phyloP scores from a whole-genome alignment of 805 yeast genomes.

The Lipomyces lipofer region DNA sequence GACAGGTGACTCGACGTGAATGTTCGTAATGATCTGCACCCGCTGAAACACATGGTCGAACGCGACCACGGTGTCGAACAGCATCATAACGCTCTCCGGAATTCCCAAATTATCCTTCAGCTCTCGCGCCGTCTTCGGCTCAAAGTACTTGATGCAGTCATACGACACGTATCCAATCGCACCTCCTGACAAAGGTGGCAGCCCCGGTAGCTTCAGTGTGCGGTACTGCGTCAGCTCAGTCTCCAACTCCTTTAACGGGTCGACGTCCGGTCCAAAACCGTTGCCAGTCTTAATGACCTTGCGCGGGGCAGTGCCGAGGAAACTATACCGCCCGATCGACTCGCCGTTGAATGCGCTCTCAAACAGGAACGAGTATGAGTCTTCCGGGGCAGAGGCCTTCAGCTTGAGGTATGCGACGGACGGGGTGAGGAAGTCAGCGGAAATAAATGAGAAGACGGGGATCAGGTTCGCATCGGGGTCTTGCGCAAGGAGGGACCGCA shows the following conservation, averaged over 20 bases:
- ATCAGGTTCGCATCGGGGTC: constrained; percentile 55
- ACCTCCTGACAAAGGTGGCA: constrained; percentile 88
- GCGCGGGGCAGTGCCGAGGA: constrained; percentile 83
- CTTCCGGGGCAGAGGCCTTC: constrained; percentile 58
- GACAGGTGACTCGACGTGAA: constrained; percentile 48
- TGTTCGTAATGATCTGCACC: constrained; percentile 84
- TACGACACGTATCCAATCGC: constrained; percentile 95
- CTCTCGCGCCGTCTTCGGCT: constrained; percentile 78
- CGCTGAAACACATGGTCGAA: constrained; percentile 93
- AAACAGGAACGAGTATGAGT: constrained; percentile 70
- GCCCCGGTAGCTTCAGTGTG: constrained; percentile 78
- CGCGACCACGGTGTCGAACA: constrained; percentile 85
- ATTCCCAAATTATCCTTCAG: constrained; percentile 76
- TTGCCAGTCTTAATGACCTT: constrained; percentile 84
- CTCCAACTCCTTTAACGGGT: constrained; percentile 77
- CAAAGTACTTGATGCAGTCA: constrained; percentile 95
- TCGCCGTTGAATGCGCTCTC: constrained; percentile 92
- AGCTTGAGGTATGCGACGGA: constrained; percentile 87
- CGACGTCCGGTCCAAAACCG: constrained; percentile 60
- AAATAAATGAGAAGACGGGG: constrained; percentile 74
- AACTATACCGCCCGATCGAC: constrained; percentile 84
- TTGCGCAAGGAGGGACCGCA: constrained; percentile 6
- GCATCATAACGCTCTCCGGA: constrained; percentile 92
- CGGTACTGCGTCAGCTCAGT: constrained; percentile 62
- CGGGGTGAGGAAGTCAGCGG: constrained; percentile 80